These are phyloP conservation scores for Tylopilus vinaceipallidus DNA, from an alignment of 768 basidiomycete genomes.

Conservation along the genomic window DNA sequence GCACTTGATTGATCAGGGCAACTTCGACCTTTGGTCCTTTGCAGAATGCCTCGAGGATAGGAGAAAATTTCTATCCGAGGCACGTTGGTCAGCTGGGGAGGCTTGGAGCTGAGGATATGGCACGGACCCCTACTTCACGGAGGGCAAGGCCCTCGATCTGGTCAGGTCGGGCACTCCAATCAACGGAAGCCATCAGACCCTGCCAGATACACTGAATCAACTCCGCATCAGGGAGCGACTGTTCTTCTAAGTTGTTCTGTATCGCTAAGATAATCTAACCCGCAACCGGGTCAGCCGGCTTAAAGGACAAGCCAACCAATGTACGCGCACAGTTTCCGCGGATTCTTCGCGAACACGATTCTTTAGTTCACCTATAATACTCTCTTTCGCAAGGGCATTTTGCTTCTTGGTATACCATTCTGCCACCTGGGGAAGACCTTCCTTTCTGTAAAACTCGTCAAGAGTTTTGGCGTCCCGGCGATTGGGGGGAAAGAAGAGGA, in stretches of 20 bases:
- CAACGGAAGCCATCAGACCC: conserved; percentile 82
- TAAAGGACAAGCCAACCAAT: neutral
- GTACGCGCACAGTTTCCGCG: conserved; percentile 56
- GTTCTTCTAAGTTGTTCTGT: conserved; percentile 69
- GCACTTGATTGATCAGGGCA: conserved; percentile 90
- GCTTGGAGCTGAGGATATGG: neutral
- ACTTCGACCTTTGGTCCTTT: conserved; percentile 88
- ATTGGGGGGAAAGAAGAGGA: conserved; percentile 83
- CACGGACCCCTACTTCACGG: conserved; percentile 79
- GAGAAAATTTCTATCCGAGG: conserved; percentile 66
- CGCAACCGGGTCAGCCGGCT: conserved; percentile 11
- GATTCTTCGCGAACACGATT: conserved; percentile 69
- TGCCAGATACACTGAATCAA: conserved; percentile 90
- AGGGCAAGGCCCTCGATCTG: conserved; percentile 89
- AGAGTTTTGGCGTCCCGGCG: conserved; percentile 72
- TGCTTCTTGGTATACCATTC: conserved; percentile 97
- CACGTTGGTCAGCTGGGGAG: neutral
- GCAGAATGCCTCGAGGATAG: conserved; percentile 89
- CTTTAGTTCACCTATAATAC: conserved; percentile 64
- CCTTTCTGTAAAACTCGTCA: conserved; percentile 85
- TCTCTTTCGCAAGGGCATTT: conserved; percentile 77
- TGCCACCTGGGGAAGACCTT: conserved; percentile 72
- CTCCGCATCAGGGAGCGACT: conserved; percentile 82
- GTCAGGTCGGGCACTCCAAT: conserved; percentile 87
- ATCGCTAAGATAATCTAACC: conserved; percentile 73